Evolutionary conservation across 2,329 filamentous ascomycete genomes (phyloP).

Genomic region (Trichoderma simmonsii): DNA sequence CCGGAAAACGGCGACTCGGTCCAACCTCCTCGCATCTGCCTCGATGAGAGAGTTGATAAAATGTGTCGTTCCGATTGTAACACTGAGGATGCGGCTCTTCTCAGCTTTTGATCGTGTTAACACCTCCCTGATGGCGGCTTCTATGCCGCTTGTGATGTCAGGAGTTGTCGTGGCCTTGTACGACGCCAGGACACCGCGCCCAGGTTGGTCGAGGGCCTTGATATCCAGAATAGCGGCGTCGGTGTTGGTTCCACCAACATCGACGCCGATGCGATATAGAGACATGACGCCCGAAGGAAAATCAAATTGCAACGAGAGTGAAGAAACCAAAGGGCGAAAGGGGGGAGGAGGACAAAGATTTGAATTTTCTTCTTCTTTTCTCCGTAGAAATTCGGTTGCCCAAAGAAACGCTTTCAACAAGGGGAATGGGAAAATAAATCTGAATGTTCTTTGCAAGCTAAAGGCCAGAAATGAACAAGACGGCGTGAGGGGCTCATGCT

Average conservation of each 20-base stretch:
- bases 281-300: conserved; percentile 27
- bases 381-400: not conserved
- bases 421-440: not conserved
- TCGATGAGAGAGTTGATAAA: conserved; percentile 50
- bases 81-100: conserved; percentile 40
- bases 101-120: conserved; percentile 38
- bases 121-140: conserved; percentile 43
- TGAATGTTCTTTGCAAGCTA: not conserved
- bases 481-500: conserved; percentile 11
- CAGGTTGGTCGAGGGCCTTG: conserved; percentile 32
- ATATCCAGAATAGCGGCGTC: conserved; percentile 46
- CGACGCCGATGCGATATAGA: conserved; percentile 44
- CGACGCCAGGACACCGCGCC: conserved; percentile 43
- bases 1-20: conserved; percentile 44
- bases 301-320: not conserved
- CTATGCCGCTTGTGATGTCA: conserved; percentile 50
- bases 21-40: conserved; percentile 41
- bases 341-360: not conserved
- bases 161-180: conserved; percentile 48
- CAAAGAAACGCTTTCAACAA: not conserved
- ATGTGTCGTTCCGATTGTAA: conserved; percentile 50
- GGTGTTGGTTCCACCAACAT: conserved; percentile 41
- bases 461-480: not conserved
- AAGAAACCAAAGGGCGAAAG: not conserved
- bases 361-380: not conserved